Percentiles rank a stretch among this genome's conserved stretches.
Evolutionary conservation across 179 eudicot species (phyloP).

Genomic region (Drosera spatulata): DNA sequence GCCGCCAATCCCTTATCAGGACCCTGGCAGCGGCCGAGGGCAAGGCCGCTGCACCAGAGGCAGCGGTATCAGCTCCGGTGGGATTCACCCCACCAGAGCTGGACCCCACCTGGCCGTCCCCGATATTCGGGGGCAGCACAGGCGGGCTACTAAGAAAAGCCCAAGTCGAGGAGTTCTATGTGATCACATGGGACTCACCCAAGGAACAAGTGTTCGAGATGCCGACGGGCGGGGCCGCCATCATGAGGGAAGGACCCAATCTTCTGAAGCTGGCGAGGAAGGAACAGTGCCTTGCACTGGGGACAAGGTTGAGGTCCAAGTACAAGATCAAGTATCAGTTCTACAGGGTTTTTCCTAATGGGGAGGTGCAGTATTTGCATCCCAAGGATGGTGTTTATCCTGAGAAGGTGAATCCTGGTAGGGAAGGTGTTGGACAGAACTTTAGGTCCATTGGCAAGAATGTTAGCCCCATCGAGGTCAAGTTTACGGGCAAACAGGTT

Average conservation of each 20-base stretch:
- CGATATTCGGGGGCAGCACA: conserved; percentile 86
- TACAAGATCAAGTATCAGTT: conserved; percentile 80
- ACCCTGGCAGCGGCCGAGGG: neutral
- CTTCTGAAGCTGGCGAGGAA: conserved; percentile 79
- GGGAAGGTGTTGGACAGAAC: conserved; percentile 54
- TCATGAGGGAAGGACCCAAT: conserved; percentile 90
- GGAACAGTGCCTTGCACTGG: conserved; percentile 90
- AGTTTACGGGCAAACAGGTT: conserved; percentile 60
- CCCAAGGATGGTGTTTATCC: conserved; percentile 73
- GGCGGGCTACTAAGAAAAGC: conserved; percentile 86
- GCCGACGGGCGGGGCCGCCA: conserved; percentile 95
- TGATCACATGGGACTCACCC: conserved; percentile 84
- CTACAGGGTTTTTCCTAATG: conserved; percentile 68
- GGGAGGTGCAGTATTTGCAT: conserved; percentile 64
- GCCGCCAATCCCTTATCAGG: no score
- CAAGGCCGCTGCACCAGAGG: conserved; percentile 1
- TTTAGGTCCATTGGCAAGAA: conserved; percentile 65
- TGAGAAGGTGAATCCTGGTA: conserved; percentile 66
- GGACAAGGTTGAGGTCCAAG: conserved; percentile 81
- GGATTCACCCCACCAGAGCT: conserved; percentile 91
- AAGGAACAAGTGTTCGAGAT: conserved; percentile 91
- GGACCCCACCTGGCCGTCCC: conserved; percentile 91
- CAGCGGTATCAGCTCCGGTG: conserved; percentile 37
- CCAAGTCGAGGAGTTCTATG: conserved; percentile 93
- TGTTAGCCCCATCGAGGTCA: conserved; percentile 60